Evolutionary conservation across 2,329 filamentous ascomycete species (phyloP).

Genomic region (Trichophyton rubrum): DNA sequence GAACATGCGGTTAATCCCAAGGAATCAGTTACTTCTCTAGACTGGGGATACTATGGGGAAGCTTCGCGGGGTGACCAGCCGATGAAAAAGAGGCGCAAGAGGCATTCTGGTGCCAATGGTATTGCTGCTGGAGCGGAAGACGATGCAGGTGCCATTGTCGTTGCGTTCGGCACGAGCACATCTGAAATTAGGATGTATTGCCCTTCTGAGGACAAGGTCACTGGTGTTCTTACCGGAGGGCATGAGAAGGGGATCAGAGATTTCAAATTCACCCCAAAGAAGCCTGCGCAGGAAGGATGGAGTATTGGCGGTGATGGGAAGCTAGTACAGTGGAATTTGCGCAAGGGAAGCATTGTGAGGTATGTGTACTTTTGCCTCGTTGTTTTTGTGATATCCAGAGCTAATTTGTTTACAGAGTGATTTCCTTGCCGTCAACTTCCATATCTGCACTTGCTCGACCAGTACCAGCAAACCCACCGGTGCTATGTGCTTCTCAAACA

Average conservation of each 20-base stretch:
- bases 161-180: conserved; percentile 38
- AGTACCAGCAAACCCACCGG: conserved; percentile 28
- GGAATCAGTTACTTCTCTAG: conserved; percentile 37
- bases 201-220: conserved; percentile 35
- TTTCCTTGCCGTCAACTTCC: conserved; percentile 32
- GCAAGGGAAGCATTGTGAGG: conserved; percentile 32
- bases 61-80: conserved; percentile 23
- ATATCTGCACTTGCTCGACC: conserved; percentile 32
- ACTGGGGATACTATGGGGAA: conserved; percentile 38
- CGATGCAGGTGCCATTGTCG: conserved; percentile 29
- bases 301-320: conserved; percentile 43
- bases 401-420: conserved; percentile 23
- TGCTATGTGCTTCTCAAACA: conserved; percentile 40
- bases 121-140: conserved; percentile 14
- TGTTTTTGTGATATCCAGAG: conserved; percentile 3
- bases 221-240: conserved; percentile 33
- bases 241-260: conserved; percentile 39
- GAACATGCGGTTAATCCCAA: conserved; percentile 38
- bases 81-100: conserved; percentile 42
- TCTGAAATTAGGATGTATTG: conserved; percentile 41
- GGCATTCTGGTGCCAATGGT: conserved; percentile 32
- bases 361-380: conserved; percentile 17
- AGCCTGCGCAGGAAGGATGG: conserved; percentile 35
- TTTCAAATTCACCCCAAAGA: conserved; percentile 38
- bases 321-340: conserved; percentile 41